A percentile compares a stretch with the other conserved stretches of the same genome.
Evolutionary conservation across 2,329 filamentous ascomycete genomes (phyloP).

Genomic region (Colletotrichum sp.): DNA sequence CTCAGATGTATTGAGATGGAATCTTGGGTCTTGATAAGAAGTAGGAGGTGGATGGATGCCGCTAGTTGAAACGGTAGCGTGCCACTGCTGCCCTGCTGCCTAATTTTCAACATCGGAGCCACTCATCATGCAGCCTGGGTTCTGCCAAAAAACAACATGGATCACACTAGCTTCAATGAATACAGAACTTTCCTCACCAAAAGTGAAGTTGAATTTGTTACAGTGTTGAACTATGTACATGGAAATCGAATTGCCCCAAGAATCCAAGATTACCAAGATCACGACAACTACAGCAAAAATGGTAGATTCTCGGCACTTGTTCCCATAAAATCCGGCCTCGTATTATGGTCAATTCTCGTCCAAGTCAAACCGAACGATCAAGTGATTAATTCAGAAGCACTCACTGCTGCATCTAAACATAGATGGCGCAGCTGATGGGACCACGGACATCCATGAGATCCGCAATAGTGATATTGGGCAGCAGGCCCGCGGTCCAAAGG

Average conservation of each 20-base stretch:
- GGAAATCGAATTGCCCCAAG: not conserved
- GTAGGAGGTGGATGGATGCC: not conserved
- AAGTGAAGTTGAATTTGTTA: not conserved
- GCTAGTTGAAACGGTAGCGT: not conserved
- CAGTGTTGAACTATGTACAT: not conserved
- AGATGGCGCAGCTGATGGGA: not conserved
- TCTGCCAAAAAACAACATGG: not conserved
- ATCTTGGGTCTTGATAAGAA: not conserved
- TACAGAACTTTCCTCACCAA: not conserved
- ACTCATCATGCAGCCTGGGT: not conserved
- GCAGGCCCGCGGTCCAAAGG: not conserved
- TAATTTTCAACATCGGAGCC: not conserved
- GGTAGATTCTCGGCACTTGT: not conserved
- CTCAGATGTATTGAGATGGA: too few species aligned
- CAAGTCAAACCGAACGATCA: not conserved
- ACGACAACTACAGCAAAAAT: not conserved
- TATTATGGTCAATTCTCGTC: not conserved
- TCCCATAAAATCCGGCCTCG: not conserved
- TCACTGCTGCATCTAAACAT: not conserved
- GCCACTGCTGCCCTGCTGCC: slow-evolving; percentile 9
- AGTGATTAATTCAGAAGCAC: not conserved
- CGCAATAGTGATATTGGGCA: not conserved
- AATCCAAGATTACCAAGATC: not conserved
- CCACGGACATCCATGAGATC: not conserved
- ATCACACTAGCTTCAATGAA: not conserved